These are phyloP conservation scores for Houttuynia cordata DNA, from an alignment of 164 flowering plant species.

Conservation along the genomic window DNA sequence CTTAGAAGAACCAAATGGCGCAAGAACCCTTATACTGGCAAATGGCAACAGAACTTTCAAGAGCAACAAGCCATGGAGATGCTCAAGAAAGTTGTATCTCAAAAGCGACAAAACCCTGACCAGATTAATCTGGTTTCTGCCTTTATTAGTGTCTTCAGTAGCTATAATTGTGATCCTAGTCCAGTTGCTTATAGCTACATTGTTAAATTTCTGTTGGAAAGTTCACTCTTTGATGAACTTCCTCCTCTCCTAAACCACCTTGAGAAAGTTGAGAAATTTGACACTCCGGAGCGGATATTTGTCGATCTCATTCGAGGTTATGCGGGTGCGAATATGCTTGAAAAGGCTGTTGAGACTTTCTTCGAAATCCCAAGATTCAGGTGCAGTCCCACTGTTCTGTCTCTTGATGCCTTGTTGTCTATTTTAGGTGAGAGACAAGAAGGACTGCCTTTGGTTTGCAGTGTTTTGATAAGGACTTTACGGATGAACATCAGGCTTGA, in stretches of 20 bases:
- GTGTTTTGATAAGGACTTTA: slow-evolving; percentile 33
- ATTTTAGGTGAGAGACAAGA: slow-evolving; percentile 28
- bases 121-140: slow-evolving; percentile 24
- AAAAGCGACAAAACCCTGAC: slow-evolving; percentile 9
- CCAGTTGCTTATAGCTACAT: slow-evolving; percentile 48
- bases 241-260: slow-evolving; percentile 41
- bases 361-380: slow-evolving; percentile 49
- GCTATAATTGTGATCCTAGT: slow-evolving; percentile 39
- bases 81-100: slow-evolving; percentile 19
- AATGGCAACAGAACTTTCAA: slow-evolving; percentile 19
- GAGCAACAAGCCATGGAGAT: slow-evolving; percentile 26
- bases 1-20: slow-evolving; percentile 23
- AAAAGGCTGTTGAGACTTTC: slow-evolving; percentile 51
- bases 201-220: slow-evolving; percentile 29
- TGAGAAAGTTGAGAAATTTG: slow-evolving; percentile 34
- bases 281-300: slow-evolving; percentile 48
- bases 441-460: slow-evolving; percentile 33
- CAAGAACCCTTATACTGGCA: slow-evolving; percentile 14
- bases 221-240: slow-evolving; percentile 28
- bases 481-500: slow-evolving; percentile 50
- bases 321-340: slow-evolving; percentile 20
- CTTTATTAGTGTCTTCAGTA: slow-evolving; percentile 34
- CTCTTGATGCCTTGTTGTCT: slow-evolving; percentile 44
- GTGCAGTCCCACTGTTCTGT: slow-evolving; percentile 50
- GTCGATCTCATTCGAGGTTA: slow-evolving; percentile 33